phyloP scores from a whole-genome alignment of 2,329 filamentous ascomycete species.

The Colletotrichum scovillei region DNA sequence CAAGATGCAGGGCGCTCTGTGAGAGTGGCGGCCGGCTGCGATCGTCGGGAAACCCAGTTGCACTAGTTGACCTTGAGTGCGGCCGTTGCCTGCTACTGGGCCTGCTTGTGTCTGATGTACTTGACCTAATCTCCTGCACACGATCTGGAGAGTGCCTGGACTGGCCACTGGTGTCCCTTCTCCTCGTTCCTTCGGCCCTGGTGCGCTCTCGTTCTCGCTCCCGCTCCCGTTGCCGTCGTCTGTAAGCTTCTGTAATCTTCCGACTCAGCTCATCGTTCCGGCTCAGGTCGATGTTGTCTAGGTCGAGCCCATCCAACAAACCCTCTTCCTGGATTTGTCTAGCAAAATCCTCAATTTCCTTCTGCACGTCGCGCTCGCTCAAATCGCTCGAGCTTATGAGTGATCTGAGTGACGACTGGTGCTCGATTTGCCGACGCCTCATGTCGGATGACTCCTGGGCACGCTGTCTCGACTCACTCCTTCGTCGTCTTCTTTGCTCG shows the following conservation, averaged over 20 bases:
- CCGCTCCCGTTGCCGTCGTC: slow-evolving; percentile 77
- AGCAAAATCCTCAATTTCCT: slow-evolving; percentile 90
- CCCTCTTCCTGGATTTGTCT: slow-evolving; percentile 91
- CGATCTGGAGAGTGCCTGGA: slow-evolving; percentile 47
- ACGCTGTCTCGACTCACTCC: slow-evolving; percentile 58
- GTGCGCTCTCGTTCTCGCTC: slow-evolving; percentile 68
- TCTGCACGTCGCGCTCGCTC: slow-evolving; percentile 82
- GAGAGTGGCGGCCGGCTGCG: slow-evolving; percentile 63
- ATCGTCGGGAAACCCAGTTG: slow-evolving; percentile 56
- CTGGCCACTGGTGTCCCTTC: slow-evolving; percentile 53
- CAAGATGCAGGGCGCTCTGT: slow-evolving; percentile 59
- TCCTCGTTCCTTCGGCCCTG: slow-evolving; percentile 42
- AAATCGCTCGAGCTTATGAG: slow-evolving; percentile 84
- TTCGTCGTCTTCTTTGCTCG: slow-evolving; percentile 49
- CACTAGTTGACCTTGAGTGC: slow-evolving; percentile 59
- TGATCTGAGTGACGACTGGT: slow-evolving; percentile 89
- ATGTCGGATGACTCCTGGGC: slow-evolving; percentile 49
- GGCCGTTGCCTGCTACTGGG: slow-evolving; percentile 44
- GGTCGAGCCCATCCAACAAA: slow-evolving; percentile 85
- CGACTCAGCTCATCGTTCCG: slow-evolving; percentile 93
- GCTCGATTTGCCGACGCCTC: slow-evolving; percentile 75
- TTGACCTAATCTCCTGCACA: slow-evolving; percentile 26
- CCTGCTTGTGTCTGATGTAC: slow-evolving; percentile 41
- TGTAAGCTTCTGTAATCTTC: slow-evolving; percentile 89
- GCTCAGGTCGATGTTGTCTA: slow-evolving; percentile 85